phyloP scores from a whole-genome alignment of 345 rosid genomes.

The Eucalyptus marginata region DNA sequence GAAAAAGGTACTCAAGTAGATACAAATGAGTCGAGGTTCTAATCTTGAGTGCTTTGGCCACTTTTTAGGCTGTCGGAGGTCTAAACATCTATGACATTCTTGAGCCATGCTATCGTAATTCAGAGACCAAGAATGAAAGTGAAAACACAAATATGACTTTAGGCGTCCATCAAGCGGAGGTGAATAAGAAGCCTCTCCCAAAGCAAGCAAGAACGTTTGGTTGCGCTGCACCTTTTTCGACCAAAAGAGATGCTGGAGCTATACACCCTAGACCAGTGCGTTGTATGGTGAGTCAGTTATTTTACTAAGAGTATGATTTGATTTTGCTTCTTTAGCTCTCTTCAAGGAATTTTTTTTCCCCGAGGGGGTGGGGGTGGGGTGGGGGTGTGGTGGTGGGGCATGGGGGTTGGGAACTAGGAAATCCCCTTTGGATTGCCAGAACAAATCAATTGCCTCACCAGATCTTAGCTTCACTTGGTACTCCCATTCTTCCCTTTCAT shows the following conservation, averaged over 20 bases:
- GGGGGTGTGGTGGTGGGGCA: too few relatives aligned
- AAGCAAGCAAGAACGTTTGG: background rate
- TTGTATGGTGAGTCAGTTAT: background rate
- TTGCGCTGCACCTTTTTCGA: background rate
- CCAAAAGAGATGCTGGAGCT: too few relatives aligned
- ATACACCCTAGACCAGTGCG: too few relatives aligned
- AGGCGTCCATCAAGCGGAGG: fast-evolving
- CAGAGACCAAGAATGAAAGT: background rate
- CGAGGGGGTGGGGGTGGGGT: too few relatives aligned
- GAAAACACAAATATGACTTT: background rate
- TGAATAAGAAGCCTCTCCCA: background rate
- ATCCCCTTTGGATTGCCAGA: background rate
- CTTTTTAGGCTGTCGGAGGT: slow-evolving; percentile 10
- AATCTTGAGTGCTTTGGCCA: background rate
- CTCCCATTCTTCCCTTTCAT: background rate
- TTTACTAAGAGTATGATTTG: too few relatives aligned
- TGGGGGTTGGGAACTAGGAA: too few relatives aligned
- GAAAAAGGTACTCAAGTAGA: background rate
- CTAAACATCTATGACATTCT: slow-evolving; percentile 35
- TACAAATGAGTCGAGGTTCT: background rate
- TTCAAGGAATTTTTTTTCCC: background rate
- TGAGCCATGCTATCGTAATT: slow-evolving; percentile 29
- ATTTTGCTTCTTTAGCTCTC: too few relatives aligned
- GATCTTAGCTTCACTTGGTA: background rate
- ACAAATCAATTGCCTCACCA: background rate